A percentile compares a stretch with the other conserved stretches of the same genome.
Evolutionary conservation across 139 green algal genomes (phyloP).

Genomic region (Chlorella sp.): DNA sequence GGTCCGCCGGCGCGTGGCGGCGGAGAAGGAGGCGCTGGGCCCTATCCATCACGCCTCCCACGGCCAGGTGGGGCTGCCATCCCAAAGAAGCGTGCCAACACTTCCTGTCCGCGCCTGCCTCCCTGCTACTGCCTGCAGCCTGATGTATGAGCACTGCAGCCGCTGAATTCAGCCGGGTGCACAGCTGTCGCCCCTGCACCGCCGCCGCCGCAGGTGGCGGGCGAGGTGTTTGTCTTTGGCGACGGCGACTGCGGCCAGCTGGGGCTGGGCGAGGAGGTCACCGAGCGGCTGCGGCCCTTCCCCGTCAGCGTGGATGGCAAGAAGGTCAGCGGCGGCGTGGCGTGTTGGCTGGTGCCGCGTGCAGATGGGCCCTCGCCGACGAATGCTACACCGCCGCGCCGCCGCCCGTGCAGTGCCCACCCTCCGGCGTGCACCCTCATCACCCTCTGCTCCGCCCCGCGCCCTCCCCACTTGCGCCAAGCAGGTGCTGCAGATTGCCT

Average conservation of each 20-base stretch:
- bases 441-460: too few relatives aligned
- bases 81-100: too few relatives aligned
- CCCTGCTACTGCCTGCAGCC: neutral
- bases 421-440: too few relatives aligned
- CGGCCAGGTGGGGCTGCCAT: conserved; percentile 18
- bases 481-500: conserved; percentile 67
- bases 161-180: neutral
- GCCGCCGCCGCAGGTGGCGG: conserved; percentile 46
- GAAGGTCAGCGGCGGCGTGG: neutral
- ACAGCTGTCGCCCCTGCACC: too few relatives aligned
- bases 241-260: conserved; percentile 75
- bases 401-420: too few relatives aligned
- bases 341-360: too few relatives aligned
- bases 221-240: conserved; percentile 59
- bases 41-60: conserved; percentile 38
- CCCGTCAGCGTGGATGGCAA: conserved; percentile 41
- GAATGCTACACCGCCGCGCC: too few relatives aligned
- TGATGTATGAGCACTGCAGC: neutral
- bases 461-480: too few relatives aligned
- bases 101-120: neutral
- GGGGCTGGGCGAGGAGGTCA: conserved; percentile 67
- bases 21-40: conserved; percentile 28
- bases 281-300: conserved; percentile 49
- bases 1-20: conserved; percentile 2
- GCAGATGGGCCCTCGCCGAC: too few relatives aligned